Evolutionary conservation across 1,139 yeast genomes (phyloP).

Genomic region (Lodderomyces parapsilosis): DNA sequence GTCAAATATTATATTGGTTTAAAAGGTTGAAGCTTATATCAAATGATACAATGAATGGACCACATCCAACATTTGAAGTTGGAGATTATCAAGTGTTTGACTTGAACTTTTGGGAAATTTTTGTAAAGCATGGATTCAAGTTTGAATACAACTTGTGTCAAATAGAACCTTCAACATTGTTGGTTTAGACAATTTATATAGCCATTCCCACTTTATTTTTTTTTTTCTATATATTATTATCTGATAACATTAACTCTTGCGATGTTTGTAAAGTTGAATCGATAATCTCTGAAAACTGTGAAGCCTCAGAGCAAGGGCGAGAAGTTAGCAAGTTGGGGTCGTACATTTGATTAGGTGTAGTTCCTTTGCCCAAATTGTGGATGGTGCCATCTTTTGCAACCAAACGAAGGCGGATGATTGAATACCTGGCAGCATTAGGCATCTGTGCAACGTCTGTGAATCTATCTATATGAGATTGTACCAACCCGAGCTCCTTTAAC

Average conservation of each 20-base stretch:
- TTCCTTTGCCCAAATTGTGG: slow-evolving; percentile 1
- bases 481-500: slow-evolving; percentile 19
- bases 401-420: slow-evolving; percentile 12
- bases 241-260: slow-evolving; percentile 6
- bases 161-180: slow-evolving; percentile 27
- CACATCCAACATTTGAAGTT: slow-evolving; percentile 21
- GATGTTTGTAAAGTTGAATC: slow-evolving; percentile 7
- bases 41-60: slow-evolving; percentile 14
- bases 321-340: slow-evolving; percentile 6
- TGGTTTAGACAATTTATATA: slow-evolving; percentile 12
- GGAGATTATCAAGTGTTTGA: slow-evolving; percentile 49
- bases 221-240: not conserved
- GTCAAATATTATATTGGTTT: slow-evolving; percentile 36
- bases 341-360: not conserved
- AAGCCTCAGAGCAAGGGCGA: slow-evolving; percentile 11
- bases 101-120: slow-evolving; percentile 43
- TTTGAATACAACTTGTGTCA: slow-evolving; percentile 34
- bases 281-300: slow-evolving; percentile 8
- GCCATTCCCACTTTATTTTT: no score
- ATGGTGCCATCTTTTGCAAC: slow-evolving; percentile 10
- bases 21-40: slow-evolving; percentile 26
- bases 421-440: slow-evolving; percentile 11
- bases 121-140: slow-evolving; percentile 37
- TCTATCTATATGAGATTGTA: slow-evolving; percentile 7
- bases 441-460: slow-evolving; percentile 15